These are phyloP conservation scores for Lanzia echinophila DNA, from an alignment of 2,329 filamentous ascomycete species.

Conservation along the genomic window DNA sequence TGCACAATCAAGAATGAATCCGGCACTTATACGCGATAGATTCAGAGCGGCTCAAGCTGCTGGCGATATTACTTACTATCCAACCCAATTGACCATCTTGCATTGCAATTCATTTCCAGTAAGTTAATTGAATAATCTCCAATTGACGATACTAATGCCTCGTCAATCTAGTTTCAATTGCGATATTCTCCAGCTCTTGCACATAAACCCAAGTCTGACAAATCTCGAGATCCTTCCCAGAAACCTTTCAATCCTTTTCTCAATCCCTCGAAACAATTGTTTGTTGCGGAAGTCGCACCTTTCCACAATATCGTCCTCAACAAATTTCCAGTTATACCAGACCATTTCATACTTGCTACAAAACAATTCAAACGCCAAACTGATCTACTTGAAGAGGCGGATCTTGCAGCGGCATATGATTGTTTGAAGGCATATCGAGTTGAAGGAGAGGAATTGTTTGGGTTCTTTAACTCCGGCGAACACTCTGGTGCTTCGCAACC, in stretches of 20 bases:
- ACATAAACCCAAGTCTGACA: conserved; percentile 52
- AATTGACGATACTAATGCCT: background rate
- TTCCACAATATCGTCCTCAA: conserved; percentile 63
- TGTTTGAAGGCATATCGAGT: conserved; percentile 46
- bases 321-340: conserved; percentile 65
- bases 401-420: conserved; percentile 54
- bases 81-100: conserved; percentile 26
- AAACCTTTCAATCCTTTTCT: conserved; percentile 57
- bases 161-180: conserved; percentile 56
- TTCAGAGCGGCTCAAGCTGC: conserved; percentile 25
- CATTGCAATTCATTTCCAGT: conserved; percentile 25
- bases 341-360: conserved; percentile 68
- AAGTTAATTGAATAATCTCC: conserved; percentile 1
- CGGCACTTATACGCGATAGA: conserved; percentile 23
- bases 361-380: conserved; percentile 58
- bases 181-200: conserved; percentile 64
- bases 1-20: conserved; percentile 10
- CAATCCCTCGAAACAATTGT: conserved; percentile 45
- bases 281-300: conserved; percentile 48
- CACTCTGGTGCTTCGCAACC: conserved; percentile 66
- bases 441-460: conserved; percentile 38
- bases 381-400: conserved; percentile 51
- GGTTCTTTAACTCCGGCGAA: conserved; percentile 52
- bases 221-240: conserved; percentile 21
- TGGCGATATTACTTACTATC: conserved; percentile 26